These are phyloP conservation scores for Rhizophora apiculata DNA, from an alignment of 345 rosid species.

Conservation along the genomic window DNA sequence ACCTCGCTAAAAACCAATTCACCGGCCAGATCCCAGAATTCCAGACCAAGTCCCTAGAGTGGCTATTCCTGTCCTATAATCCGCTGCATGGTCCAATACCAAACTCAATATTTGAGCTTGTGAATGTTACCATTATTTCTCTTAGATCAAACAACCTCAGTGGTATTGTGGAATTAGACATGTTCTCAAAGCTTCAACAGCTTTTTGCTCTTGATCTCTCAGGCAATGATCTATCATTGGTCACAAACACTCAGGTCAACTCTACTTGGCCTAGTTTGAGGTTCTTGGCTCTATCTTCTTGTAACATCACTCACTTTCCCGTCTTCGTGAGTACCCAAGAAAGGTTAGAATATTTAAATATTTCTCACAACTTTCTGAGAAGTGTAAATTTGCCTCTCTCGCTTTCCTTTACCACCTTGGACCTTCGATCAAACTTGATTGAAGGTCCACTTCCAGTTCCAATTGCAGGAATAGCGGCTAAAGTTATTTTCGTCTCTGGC, in stretches of 20 bases:
- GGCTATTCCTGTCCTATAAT: slow-evolving; percentile 5
- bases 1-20: slow-evolving; percentile 1
- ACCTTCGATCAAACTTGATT: slow-evolving; percentile 19
- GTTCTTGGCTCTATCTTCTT: background rate
- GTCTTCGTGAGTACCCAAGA: background rate
- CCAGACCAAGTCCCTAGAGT: background rate
- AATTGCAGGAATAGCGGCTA: background rate
- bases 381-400: background rate
- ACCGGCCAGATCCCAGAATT: slow-evolving; percentile 14
- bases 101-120: slow-evolving; percentile 12
- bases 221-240: background rate
- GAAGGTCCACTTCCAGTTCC: slow-evolving; percentile 21
- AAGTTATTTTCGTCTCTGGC: background rate
- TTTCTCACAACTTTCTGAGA: slow-evolving; percentile 19
- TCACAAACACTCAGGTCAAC: background rate
- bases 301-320: slow-evolving; percentile 23
- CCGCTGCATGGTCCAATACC: slow-evolving; percentile 26
- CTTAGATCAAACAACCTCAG: slow-evolving; percentile 24
- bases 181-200: slow-evolving; percentile 19
- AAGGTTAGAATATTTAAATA: background rate
- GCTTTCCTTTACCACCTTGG: slow-evolving; percentile 2
- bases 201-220: slow-evolving; percentile 8
- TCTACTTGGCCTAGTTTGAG: slow-evolving; percentile 10
- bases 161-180: slow-evolving; percentile 10
- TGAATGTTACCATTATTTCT: slow-evolving; percentile 11